Base-by-base conservation (phyloP, 2,329 filamentous ascomycete species). In the Setomelanomma holmii region DNA sequence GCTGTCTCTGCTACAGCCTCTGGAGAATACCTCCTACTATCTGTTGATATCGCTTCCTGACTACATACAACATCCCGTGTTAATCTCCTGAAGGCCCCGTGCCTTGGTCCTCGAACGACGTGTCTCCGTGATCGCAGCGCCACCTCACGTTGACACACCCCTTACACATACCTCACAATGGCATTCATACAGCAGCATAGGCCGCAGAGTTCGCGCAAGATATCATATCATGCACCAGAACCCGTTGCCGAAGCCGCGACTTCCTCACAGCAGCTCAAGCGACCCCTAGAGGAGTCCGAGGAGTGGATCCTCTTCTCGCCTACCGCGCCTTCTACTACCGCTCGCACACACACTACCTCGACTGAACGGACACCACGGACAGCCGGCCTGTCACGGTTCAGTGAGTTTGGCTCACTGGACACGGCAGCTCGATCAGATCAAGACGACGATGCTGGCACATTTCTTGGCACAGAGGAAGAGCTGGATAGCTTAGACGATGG, bases 231-330 rank as follows among this genome's bases (percentile, higher is more conserved):
- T 38, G 53, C 62, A 38, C 63, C 67, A 27, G 63, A 67, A 27
- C 62, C 56, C 21, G 55, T 56, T 20, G 45, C 66, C 49, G 60
- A 66, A 43, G 57, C 63, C 49, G 60, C 61, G 40, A 56, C 64
- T 33, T 49, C 54, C 52, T 75, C 78, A 40, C 72, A 76, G 30
- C 74, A 74, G 43, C 71, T 68, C 41, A 77, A 79, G 59, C 75
- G 79, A 17, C 69, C 77, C 38, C 77, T 86, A 53, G 86, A 90
- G 55, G 89, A 93, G 60, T 89, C 90, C 11, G 89, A 95, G 75
- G 93, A 96, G 84, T 99, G 95, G 95, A 89, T 98, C 48, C 86
- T 99, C 60, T 99, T 99, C 80, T 90, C 92, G 6, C 79, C 79
- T 0, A 66, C 68, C n/a, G 71, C 75, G 8, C 63, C 67, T n/a